Percentiles rank a stretch among this genome's conserved stretches.
Evolutionary conservation across 2,329 filamentous ascomycete species (phyloP).

Genomic region (Colletotrichum musae): DNA sequence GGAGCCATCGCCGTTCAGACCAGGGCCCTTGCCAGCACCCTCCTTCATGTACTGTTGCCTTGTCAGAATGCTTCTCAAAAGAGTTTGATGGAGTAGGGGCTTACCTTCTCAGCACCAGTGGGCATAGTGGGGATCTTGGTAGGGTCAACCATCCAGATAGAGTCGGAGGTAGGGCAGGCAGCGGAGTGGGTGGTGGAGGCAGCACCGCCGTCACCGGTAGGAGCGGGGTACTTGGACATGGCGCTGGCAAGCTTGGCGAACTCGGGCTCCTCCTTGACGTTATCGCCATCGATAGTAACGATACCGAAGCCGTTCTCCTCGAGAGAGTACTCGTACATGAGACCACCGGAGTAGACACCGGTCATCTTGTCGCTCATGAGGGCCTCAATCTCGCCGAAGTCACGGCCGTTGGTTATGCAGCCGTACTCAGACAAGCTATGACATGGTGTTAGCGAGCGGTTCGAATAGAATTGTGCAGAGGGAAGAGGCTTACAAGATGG

Average conservation of each 20-base stretch:
- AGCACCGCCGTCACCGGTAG: slow-evolving; percentile 66
- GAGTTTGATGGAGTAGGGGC: slow-evolving; percentile 7
- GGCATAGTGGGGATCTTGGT: slow-evolving; percentile 68
- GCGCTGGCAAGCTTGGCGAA: slow-evolving; percentile 70
- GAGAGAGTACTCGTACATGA: slow-evolving; percentile 94
- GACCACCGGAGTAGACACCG: slow-evolving; percentile 90
- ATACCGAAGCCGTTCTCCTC: slow-evolving; percentile 87
- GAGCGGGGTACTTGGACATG: slow-evolving; percentile 63
- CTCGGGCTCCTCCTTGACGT: slow-evolving; percentile 72
- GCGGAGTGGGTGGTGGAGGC: slow-evolving; percentile 61
- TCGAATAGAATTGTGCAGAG: background rate
- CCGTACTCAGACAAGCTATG: slow-evolving; percentile 88
- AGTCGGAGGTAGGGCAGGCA: slow-evolving; percentile 64
- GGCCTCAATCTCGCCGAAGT: slow-evolving; percentile 84
- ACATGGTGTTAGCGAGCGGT: background rate
- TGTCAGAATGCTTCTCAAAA: background rate
- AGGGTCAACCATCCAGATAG: slow-evolving; percentile 66
- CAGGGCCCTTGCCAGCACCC: slow-evolving; percentile 68
- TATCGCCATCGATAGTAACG: slow-evolving; percentile 72
- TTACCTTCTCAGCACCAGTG: slow-evolving; percentile 56
- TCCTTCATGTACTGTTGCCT: slow-evolving; percentile 62
- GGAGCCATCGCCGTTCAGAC: slow-evolving; percentile 67
- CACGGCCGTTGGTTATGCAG: slow-evolving; percentile 85
- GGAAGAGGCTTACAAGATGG: slow-evolving; percentile 76
- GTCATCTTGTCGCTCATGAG: slow-evolving; percentile 91